Base-by-base conservation (phyloP, 495 filamentous ascomycete species). In the Bacidia gigantensis region DNA sequence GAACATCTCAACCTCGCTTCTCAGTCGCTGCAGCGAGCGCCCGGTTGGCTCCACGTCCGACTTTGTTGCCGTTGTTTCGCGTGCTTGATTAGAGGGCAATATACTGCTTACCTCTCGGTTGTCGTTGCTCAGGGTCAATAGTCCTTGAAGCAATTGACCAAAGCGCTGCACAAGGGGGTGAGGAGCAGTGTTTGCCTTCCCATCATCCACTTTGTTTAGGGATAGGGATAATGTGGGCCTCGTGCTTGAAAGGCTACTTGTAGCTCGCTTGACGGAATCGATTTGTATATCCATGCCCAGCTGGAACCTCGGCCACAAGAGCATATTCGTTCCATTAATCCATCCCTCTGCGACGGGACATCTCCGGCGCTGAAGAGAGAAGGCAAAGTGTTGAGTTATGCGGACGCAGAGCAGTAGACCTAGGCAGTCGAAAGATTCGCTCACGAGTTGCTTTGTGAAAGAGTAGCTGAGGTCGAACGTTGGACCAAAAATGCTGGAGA, bases 281-380 rank as follows among this genome's bases (percentile, higher is more conserved):
- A 82, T 83, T 62, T 97, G 92, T n/a, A 79, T 72, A 59, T 94
- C 87, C 82, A 97, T 94, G 60, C 92, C 79, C 21, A 83, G 75
- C 68, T 97, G 93, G 62, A 98, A 87, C 25, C 89, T 82, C 3
- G 92, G 92, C 92, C 92, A 98, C 3, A 98, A 79, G 7, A 87
- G 79, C 90, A 98, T 97, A 58, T 83, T 84, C 21, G 87, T 92
- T 17, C 81, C 89, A 64, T 97, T 98, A 60, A 96, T 83, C 64
- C 97, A 97, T 25, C 78, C 77, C 53, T 98, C 92, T 2, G 84
- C 81, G 2, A 87, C 82, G 10, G 92, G 93, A 2, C 95, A 79
- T 60, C 89, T 87, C 43, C 90, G 81, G 5, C 92, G 77, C 64
- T 98, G 92, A 7, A 95, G 75, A 64, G 95, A 85, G 58, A 97